These are phyloP conservation scores for Euclidium syriacum DNA, from an alignment of 345 rosid genomes.

Conservation along the genomic window DNA sequence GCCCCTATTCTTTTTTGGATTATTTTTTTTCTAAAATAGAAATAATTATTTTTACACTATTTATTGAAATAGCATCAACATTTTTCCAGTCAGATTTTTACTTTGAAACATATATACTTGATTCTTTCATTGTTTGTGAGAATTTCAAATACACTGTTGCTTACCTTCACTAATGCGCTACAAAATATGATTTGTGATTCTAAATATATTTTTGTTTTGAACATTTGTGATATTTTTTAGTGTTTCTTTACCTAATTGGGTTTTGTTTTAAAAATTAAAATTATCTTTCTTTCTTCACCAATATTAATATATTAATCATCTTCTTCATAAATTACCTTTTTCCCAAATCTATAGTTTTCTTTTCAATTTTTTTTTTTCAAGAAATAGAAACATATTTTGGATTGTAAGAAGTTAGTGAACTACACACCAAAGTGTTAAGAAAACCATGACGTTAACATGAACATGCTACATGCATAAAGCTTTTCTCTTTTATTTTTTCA, in stretches of 20 bases:
- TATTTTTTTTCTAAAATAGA: not conserved
- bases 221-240: not conserved
- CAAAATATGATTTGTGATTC: not conserved
- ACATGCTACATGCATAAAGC: slow-evolving; percentile 27
- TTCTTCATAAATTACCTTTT: not conserved
- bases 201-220: not conserved
- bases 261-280: too few relatives aligned
- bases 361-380: not conserved
- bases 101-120: not conserved
- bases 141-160: not conserved
- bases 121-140: not conserved
- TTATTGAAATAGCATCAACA: not conserved
- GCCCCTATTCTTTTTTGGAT: not conserved
- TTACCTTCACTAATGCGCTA: not conserved
- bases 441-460: slow-evolving; percentile 19
- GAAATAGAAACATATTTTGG: not conserved
- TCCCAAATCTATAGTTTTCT: not conserved
- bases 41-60: not conserved
- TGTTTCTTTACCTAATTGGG: not conserved
- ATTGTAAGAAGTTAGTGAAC: not conserved
- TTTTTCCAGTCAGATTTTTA: not conserved
- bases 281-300: too few relatives aligned
- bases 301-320: not conserved
- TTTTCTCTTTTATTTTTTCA: not conserved
- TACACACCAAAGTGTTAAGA: not conserved